phyloP scores from a whole-genome alignment of 2,329 filamentous ascomycete species.

The Clonostachys sp. region DNA sequence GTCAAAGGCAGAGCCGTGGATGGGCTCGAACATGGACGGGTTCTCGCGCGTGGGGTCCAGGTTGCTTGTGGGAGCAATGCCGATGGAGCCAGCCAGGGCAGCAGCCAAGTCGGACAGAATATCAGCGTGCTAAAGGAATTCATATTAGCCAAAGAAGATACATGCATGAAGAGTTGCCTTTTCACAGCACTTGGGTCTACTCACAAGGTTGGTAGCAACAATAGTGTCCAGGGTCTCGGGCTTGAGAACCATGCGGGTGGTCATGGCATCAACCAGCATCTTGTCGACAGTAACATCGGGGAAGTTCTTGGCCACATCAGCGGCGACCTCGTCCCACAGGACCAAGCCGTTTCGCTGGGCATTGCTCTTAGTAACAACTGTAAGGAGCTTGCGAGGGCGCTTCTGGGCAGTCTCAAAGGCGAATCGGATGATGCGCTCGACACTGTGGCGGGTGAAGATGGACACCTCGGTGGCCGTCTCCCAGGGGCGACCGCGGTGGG shows the following conservation, averaged over 20 bases:
- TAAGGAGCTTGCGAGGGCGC: constrained; percentile 52
- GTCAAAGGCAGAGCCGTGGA: constrained; percentile 55
- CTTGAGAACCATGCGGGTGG: constrained; percentile 57
- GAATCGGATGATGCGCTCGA: constrained; percentile 57
- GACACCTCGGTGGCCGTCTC: constrained; percentile 58
- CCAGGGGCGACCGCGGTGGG: constrained; percentile 53
- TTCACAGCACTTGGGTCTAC: constrained; percentile 1
- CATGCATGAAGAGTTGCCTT: constrained; percentile 6
- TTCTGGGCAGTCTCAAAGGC: constrained; percentile 56
- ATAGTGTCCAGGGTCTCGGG: constrained; percentile 57
- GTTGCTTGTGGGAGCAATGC: constrained; percentile 67
- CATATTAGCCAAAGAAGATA: neutral
- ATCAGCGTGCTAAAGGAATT: constrained; percentile 40
- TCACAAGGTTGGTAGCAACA: constrained; percentile 54
- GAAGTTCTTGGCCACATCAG: constrained; percentile 49
- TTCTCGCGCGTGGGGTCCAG: constrained; percentile 54
- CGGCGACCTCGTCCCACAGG: constrained; percentile 61
- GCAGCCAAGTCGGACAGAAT: constrained; percentile 69
- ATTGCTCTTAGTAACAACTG: constrained; percentile 63
- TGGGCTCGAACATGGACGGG: constrained; percentile 57
- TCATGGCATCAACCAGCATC: constrained; percentile 66
- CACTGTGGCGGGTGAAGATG: constrained; percentile 56
- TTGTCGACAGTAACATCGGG: constrained; percentile 58
- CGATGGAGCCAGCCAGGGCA: constrained; percentile 65
- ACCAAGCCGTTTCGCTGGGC: constrained; percentile 65